Percentiles rank a stretch among this genome's conserved stretches.
Evolutionary conservation across 2,329 filamentous ascomycete species (phyloP).

Genomic region (Biscogniauxia mediterranea): DNA sequence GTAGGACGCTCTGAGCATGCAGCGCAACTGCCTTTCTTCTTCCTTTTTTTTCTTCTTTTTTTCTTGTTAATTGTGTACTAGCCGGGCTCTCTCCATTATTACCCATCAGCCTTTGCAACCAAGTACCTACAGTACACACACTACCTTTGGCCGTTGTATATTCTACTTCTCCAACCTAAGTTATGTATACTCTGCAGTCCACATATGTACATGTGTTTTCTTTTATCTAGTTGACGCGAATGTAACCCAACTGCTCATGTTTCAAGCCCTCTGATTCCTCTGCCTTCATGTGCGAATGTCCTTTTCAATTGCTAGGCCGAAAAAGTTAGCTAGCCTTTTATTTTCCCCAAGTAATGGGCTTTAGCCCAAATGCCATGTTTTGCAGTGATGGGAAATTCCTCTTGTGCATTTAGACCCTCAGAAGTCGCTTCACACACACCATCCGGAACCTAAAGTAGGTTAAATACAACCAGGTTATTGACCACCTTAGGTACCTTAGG

Average conservation of each 20-base stretch:
- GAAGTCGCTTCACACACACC: conserved; percentile 4
- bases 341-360: conserved; percentile 18
- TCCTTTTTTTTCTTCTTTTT: too few species aligned
- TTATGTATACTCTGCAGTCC: not conserved
- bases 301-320: conserved; percentile 7
- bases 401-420: conserved; percentile 18
- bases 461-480: not conserved
- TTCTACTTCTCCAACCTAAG: not conserved
- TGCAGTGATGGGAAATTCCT: conserved; percentile 25
- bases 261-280: conserved; percentile 4
- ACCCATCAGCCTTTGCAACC: not conserved
- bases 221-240: not conserved
- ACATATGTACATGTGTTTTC: not conserved
- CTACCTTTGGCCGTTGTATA: too few species aligned
- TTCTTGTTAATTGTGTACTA: not conserved
- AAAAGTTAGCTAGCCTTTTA: conserved; percentile 1
- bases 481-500: not conserved
- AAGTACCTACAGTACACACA: not conserved
- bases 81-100: not conserved
- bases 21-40: not conserved
- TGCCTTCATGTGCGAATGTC: not conserved
- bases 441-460: not conserved
- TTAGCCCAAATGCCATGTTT: conserved; percentile 27
- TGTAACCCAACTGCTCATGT: not conserved
- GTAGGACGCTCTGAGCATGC: not conserved